These are phyloP conservation scores for Cicer bijugum DNA, from an alignment of 306 rosid species.

Conservation along the genomic window DNA sequence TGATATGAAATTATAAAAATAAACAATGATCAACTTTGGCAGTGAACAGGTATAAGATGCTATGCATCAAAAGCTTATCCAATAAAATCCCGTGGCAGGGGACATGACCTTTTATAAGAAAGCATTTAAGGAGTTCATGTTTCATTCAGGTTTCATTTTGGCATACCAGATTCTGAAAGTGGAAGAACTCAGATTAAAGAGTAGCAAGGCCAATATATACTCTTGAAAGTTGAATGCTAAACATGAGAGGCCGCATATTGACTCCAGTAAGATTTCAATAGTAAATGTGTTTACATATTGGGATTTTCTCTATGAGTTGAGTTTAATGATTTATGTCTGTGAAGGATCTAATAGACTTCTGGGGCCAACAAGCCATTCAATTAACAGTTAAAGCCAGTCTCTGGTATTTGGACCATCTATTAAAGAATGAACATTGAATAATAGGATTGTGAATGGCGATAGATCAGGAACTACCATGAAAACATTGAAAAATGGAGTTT, in stretches of 20 bases:
- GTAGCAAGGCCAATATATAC: neutral
- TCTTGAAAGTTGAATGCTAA: neutral
- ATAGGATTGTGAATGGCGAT: neutral
- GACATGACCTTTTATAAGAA: neutral
- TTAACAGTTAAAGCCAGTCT: neutral
- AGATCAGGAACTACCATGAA: constrained; percentile 4
- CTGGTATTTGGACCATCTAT: constrained; percentile 4
- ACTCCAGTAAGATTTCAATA: neutral
- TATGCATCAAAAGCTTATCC: constrained; percentile 27
- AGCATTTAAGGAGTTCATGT: constrained; percentile 20
- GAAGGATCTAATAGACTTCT: constrained; percentile 6
- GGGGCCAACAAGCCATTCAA: neutral
- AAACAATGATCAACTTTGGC: neutral
- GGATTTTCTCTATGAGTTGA: neutral
- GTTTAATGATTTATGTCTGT: neutral
- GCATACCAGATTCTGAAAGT: neutral
- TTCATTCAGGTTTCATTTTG: constrained; percentile 33
- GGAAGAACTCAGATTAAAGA: constrained; percentile 5
- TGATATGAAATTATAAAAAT: constrained; percentile 7
- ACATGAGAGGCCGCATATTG: neutral
- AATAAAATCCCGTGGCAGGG: constrained; percentile 3
- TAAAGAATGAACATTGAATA: constrained; percentile 27
- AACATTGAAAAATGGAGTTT: neutral
- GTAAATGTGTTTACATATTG: constrained; percentile 1
- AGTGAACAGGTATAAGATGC: neutral